Percentiles rank a stretch among this genome's conserved stretches.
Conservation (phyloP, 2,329 filamentous ascomycete genomes). For the Diaporthe sp. region DNA sequence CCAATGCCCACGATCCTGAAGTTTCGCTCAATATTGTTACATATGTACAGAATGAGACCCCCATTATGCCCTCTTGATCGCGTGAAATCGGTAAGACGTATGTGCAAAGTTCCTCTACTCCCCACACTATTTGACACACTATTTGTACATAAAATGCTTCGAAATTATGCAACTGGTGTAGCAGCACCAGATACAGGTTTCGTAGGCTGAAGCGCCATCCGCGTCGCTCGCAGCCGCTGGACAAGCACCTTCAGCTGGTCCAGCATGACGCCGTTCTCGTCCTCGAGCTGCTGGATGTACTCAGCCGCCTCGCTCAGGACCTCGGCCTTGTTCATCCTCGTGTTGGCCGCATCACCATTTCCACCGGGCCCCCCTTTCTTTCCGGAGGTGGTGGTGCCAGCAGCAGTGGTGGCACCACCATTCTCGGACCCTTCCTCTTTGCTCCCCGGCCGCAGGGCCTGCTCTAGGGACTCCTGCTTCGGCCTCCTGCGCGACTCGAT, state of each 20-base stretch:
- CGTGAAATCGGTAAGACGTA: background rate
- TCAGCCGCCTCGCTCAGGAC: slow-evolving; percentile 7
- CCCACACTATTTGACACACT: background rate
- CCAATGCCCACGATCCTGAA: background rate
- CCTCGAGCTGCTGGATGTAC: slow-evolving; percentile 12
- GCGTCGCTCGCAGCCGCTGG: background rate
- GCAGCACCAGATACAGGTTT: background rate
- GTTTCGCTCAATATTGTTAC: background rate
- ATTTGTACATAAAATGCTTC: background rate
- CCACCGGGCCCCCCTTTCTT: background rate
- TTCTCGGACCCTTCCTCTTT: background rate
- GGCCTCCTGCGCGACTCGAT: slow-evolving; percentile 9
- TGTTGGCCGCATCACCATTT: background rate
- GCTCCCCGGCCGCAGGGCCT: slow-evolving; percentile 9
- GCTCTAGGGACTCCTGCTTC: background rate
- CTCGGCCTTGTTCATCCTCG: slow-evolving; percentile 10
- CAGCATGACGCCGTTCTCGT: slow-evolving; percentile 13
- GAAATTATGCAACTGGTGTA: background rate
- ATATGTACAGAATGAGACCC: background rate
- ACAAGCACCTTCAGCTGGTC: slow-evolving; percentile 11
- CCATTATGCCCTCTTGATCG: background rate
- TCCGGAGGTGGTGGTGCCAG: background rate
- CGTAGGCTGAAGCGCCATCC: slow-evolving; percentile 9
- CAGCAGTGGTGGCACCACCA: background rate
- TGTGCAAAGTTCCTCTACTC: background rate